Evolutionary conservation across 768 basidiomycete genomes (phyloP).

Genomic region (Royoungia palumana): DNA sequence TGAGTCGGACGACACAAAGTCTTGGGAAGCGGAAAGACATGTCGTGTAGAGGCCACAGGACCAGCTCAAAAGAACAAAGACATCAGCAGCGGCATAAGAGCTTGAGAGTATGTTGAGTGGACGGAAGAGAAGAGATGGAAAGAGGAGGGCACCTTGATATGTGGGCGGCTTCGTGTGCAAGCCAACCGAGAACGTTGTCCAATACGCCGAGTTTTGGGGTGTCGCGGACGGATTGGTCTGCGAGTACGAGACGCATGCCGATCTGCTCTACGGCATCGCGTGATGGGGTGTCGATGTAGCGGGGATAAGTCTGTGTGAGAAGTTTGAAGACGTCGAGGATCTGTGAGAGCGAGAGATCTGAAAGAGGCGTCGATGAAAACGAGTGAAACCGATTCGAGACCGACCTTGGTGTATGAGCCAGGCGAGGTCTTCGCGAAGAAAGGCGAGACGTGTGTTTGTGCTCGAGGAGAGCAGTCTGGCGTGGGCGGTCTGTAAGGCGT

Average conservation of each 20-base stretch:
- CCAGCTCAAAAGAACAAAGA: constrained; percentile 74
- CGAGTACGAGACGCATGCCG: constrained; percentile 58
- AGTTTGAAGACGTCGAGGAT: constrained; percentile 68
- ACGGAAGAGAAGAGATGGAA: background rate
- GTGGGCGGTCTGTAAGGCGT: constrained; percentile 53
- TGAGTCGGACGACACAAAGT: constrained; percentile 44
- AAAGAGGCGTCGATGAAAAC: background rate
- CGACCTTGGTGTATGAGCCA: constrained; percentile 57
- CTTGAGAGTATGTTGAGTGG: constrained; percentile 24
- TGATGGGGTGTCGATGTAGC: constrained; percentile 71
- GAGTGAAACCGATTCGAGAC: constrained; percentile 16
- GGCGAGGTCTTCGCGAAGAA: constrained; percentile 60
- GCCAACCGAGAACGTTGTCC: constrained; percentile 76
- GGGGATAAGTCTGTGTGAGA: constrained; percentile 71
- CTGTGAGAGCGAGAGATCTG: constrained; percentile 61
- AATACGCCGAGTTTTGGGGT: constrained; percentile 53
- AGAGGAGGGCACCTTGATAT: constrained; percentile 58
- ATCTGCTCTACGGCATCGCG: constrained; percentile 68
- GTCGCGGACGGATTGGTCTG: constrained; percentile 50
- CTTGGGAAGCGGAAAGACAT: constrained; percentile 42
- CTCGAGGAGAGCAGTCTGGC: constrained; percentile 46
- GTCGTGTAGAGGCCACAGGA: constrained; percentile 57
- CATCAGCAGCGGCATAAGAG: constrained; percentile 54
- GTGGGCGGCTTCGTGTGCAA: constrained; percentile 60
- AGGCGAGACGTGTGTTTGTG: constrained; percentile 53